Percentiles rank a stretch among this genome's conserved stretches.
These are phyloP conservation scores for Stereocaulon alpinum DNA, from an alignment of 495 filamentous ascomycete genomes.

Conservation along the genomic window DNA sequence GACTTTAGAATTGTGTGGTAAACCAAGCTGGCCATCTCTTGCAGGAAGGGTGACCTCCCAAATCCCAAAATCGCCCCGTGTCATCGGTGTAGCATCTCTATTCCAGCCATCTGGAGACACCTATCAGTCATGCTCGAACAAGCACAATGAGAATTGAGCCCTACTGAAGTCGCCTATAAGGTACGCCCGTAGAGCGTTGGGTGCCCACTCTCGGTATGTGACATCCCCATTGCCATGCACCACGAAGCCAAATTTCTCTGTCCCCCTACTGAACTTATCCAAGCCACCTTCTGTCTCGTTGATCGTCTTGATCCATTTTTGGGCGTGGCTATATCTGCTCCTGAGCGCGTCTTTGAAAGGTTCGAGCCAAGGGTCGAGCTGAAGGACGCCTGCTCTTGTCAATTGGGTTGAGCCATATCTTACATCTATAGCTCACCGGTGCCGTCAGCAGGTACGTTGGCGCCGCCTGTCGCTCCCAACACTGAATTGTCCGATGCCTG, in stretches of 20 bases:
- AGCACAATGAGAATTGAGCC: conserved; percentile 19
- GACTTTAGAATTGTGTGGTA: conserved; percentile 87
- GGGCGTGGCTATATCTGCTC: conserved; percentile 66
- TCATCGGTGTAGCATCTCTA: conserved; percentile 71
- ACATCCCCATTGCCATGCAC: conserved; percentile 73
- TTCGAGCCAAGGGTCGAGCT: conserved; percentile 81
- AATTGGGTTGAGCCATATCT: conserved; percentile 14
- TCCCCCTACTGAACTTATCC: conserved; percentile 85
- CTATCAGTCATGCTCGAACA: background rate
- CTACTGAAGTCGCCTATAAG: conserved; percentile 96
- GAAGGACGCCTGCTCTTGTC: conserved; percentile 56
- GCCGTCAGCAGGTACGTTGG: conserved; percentile 35
- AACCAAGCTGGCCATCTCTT: conserved; percentile 60
- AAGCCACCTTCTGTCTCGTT: conserved; percentile 77
- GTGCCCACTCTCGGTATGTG: conserved; percentile 91
- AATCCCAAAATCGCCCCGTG: conserved; percentile 71
- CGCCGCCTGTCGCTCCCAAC: conserved; percentile 22
- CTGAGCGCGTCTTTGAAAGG: conserved; percentile 74
- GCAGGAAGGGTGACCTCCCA: conserved; percentile 76
- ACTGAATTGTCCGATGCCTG: conserved; percentile 21
- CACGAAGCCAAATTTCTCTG: conserved; percentile 76
- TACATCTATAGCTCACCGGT: conserved; percentile 32
- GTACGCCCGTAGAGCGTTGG: conserved; percentile 70
- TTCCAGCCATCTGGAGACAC: conserved; percentile 70
- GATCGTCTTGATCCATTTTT: conserved; percentile 78